A percentile compares a stretch with the other conserved stretches of the same genome.
phyloP scores from a whole-genome alignment of 1,139 yeast species.

The Saccharomycopsis phalli region DNA sequence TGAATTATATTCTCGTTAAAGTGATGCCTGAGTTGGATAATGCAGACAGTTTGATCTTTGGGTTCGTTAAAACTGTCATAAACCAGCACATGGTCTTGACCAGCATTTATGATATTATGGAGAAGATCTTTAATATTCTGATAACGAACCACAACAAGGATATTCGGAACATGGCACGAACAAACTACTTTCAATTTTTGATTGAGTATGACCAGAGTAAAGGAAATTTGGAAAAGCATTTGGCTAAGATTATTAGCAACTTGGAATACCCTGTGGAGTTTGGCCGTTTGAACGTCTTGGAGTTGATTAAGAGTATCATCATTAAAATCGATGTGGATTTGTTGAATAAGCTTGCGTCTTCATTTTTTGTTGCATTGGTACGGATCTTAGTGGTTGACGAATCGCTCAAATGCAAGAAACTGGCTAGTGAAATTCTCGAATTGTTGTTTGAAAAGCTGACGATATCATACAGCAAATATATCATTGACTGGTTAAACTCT shows the following conservation, averaged over 20 bases:
- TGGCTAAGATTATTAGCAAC: constrained; percentile 75
- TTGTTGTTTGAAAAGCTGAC: constrained; percentile 52
- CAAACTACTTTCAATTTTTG: constrained; percentile 74
- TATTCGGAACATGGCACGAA: constrained; percentile 79
- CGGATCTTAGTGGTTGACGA: constrained; percentile 75
- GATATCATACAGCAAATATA: no score
- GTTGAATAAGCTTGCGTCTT: constrained; percentile 51
- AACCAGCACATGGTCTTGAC: constrained; percentile 70
- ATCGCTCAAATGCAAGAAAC: constrained; percentile 73
- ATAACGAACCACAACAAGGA: constrained; percentile 80
- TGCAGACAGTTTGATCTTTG: constrained; percentile 81
- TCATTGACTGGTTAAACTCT: constrained; percentile 61
- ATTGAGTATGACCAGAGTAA: constrained; percentile 94
- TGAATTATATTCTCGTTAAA: constrained; percentile 67
- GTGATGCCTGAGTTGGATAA: constrained; percentile 81
- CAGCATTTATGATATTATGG: constrained; percentile 86
- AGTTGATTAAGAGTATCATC: constrained; percentile 63
- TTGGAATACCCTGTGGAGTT: constrained; percentile 76
- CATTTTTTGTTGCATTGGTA: constrained; percentile 77
- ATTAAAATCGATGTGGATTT: constrained; percentile 58
- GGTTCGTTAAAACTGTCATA: constrained; percentile 68
- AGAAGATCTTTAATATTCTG: constrained; percentile 74
- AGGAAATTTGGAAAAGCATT: constrained; percentile 75
- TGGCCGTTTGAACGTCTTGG: constrained; percentile 91
- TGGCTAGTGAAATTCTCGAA: constrained; percentile 60